Evolutionary conservation across 1,139 yeast genomes (phyloP).

Genomic region (Lodderomyces elongisporus): DNA sequence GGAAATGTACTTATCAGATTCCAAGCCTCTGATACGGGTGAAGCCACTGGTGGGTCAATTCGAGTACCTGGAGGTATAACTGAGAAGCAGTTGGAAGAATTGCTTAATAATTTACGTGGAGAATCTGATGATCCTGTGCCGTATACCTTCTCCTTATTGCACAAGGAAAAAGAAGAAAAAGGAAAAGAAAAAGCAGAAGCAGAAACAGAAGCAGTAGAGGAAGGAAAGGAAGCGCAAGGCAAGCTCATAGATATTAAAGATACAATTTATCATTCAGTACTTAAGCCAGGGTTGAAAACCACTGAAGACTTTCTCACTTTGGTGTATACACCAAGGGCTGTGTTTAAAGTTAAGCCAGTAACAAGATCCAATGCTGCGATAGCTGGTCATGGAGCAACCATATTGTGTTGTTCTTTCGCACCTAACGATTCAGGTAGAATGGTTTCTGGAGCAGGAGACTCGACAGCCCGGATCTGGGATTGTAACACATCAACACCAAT

Average conservation of each 20-base stretch:
- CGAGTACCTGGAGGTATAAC: slow-evolving; percentile 89
- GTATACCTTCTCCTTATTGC: slow-evolving; percentile 69
- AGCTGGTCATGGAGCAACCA: slow-evolving; percentile 93
- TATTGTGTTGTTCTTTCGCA: slow-evolving; percentile 87
- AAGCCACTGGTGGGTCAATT: slow-evolving; percentile 73
- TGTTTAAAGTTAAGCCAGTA: slow-evolving; percentile 87
- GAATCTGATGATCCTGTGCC: slow-evolving; percentile 83
- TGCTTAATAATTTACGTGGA: slow-evolving; percentile 68
- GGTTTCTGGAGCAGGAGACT: slow-evolving; percentile 97
- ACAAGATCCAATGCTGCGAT: slow-evolving; percentile 90
- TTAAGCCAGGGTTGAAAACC: slow-evolving; percentile 81
- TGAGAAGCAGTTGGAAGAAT: slow-evolving; percentile 82
- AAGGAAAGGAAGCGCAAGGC: slow-evolving; percentile 21
- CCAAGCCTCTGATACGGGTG: slow-evolving; percentile 95
- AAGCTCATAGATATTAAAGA: slow-evolving; percentile 67
- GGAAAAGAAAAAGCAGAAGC: too few relatives aligned
- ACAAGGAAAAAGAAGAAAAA: slow-evolving; percentile 39
- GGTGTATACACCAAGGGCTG: slow-evolving; percentile 91
- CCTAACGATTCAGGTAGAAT: slow-evolving; percentile 82
- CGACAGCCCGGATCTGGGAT: slow-evolving; percentile 98
- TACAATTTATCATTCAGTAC: slow-evolving; percentile 69
- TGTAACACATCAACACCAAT: slow-evolving; percentile 91
- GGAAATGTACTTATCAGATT: slow-evolving; percentile 87
- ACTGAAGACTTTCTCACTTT: slow-evolving; percentile 92
- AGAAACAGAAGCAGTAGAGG: too few relatives aligned